phyloP scores from a whole-genome alignment of 176 grass and related monocot genomes.

The Secale cereale region DNA sequence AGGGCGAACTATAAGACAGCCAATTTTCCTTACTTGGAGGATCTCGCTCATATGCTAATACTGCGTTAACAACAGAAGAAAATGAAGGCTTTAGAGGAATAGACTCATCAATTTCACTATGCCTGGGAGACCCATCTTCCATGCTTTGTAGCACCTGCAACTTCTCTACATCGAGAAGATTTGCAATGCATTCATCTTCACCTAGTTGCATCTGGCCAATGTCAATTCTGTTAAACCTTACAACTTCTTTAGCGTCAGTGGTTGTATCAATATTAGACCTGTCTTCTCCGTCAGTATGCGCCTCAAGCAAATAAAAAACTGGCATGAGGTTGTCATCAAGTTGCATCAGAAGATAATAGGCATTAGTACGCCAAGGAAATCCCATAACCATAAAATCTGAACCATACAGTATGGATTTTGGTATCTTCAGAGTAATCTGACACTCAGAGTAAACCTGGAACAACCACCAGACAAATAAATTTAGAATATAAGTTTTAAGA shows the following conservation, averaged over 20 bases:
- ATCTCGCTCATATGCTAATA: constrained; percentile 42
- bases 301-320: constrained; percentile 75
- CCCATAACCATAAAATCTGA: constrained; percentile 71
- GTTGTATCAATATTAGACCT: constrained; percentile 45
- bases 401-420: constrained; percentile 61
- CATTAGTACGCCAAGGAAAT: constrained; percentile 66
- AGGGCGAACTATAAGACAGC: constrained; percentile 32
- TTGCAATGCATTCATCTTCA: constrained; percentile 54
- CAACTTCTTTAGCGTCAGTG: constrained; percentile 50
- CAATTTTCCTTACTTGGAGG: constrained; percentile 35
- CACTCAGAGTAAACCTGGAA: constrained; percentile 83
- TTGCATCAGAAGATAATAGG: constrained; percentile 91
- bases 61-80: constrained; percentile 70
- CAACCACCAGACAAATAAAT: constrained; percentile 22
- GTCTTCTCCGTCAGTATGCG: constrained; percentile 39
- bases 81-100: constrained; percentile 35
- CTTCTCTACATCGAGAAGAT: constrained; percentile 52
- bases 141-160: constrained; percentile 35
- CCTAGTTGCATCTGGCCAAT: constrained; percentile 60
- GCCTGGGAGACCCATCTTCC: constrained; percentile 35
- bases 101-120: constrained; percentile 33
- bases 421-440: constrained; percentile 59
- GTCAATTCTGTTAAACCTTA: constrained; percentile 66
- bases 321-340: constrained; percentile 75
- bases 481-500: constrained; percentile 13